A percentile compares a stretch with the other conserved stretches of the same genome.
Evolutionary conservation across 257 asterid genomes (phyloP).

Genomic region (Nicotiana obtusifolia): DNA sequence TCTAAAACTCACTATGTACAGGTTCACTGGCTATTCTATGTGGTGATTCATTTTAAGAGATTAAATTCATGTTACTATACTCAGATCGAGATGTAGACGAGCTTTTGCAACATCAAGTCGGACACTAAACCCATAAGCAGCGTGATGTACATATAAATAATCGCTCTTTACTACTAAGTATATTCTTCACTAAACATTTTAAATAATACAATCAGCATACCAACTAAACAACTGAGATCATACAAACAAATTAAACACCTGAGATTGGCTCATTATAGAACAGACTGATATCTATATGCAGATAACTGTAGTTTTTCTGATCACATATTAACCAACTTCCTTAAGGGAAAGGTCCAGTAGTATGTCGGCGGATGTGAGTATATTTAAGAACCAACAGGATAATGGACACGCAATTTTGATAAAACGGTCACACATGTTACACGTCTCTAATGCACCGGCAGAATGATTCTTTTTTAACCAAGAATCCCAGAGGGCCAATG

Average conservation of each 20-base stretch:
- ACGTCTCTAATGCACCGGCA: neutral
- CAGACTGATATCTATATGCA: neutral
- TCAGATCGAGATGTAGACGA: neutral
- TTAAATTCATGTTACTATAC: neutral
- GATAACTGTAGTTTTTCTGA: neutral
- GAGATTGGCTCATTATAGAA: neutral
- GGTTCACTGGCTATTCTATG: neutral
- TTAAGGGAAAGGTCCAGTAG: neutral
- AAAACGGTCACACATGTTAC: neutral
- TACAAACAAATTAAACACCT: neutral
- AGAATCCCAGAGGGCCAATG: no score
- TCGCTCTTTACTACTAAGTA: neutral
- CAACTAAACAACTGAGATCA: neutral
- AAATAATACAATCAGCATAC: slow-evolving; percentile 1
- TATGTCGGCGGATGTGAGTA: neutral
- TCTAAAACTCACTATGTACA: neutral
- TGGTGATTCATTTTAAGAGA: slow-evolving; percentile 1
- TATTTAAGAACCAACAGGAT: neutral
- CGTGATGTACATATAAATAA: neutral
- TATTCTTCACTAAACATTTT: neutral
- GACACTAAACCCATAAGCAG: neutral
- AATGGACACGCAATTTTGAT: neutral
- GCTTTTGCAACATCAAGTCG: neutral
- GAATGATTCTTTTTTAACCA: neutral
- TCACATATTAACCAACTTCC: neutral